Percentiles rank a stretch among this genome's conserved stretches.
Evolutionary conservation across 768 basidiomycete genomes (phyloP).

Genomic region (Calocybe cyanea): DNA sequence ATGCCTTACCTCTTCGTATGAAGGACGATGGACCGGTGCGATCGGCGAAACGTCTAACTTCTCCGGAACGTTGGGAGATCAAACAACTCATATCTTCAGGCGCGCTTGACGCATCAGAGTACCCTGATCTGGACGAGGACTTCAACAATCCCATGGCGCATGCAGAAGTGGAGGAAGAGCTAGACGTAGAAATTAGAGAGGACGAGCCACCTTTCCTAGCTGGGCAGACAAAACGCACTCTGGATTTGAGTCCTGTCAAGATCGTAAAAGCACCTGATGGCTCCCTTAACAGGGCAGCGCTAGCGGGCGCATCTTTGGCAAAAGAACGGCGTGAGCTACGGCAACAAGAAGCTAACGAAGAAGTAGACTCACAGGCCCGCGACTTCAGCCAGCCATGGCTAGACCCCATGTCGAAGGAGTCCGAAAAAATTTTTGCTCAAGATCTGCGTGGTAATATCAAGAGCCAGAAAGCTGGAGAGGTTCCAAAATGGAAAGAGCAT

Average conservation of each 20-base stretch:
- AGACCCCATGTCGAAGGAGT: conserved; percentile 91
- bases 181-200: conserved; percentile 96
- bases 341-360: conserved; percentile 91
- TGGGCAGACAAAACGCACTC: conserved; percentile 93
- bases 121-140: conserved; percentile 90
- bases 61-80: conserved; percentile 98
- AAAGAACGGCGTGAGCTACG: conserved; percentile 94
- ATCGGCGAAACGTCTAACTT: conserved; percentile 87
- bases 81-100: conserved; percentile 98
- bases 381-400: conserved; percentile 97
- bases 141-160: conserved; percentile 70
- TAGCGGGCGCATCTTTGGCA: conserved; percentile 89
- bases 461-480: conserved; percentile 78
- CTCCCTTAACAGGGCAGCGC: conserved; percentile 90
- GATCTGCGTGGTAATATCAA: conserved; percentile 80
- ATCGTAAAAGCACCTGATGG: conserved; percentile 99
- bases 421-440: conserved; percentile 88
- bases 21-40: conserved; percentile 54
- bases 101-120: conserved; percentile 86
- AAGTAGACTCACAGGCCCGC: conserved; percentile 89
- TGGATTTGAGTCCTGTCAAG: conserved; percentile 96
- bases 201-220: conserved; percentile 95
- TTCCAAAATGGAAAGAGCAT: conserved; percentile 87
- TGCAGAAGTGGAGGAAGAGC: conserved; percentile 90
- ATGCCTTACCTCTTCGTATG: conserved; percentile 74